Percentiles rank a stretch among this genome's conserved stretches.
Evolutionary conservation across 163 green algal genomes (phyloP).

Genomic region (Chlamydomonas reinhardtii): DNA sequence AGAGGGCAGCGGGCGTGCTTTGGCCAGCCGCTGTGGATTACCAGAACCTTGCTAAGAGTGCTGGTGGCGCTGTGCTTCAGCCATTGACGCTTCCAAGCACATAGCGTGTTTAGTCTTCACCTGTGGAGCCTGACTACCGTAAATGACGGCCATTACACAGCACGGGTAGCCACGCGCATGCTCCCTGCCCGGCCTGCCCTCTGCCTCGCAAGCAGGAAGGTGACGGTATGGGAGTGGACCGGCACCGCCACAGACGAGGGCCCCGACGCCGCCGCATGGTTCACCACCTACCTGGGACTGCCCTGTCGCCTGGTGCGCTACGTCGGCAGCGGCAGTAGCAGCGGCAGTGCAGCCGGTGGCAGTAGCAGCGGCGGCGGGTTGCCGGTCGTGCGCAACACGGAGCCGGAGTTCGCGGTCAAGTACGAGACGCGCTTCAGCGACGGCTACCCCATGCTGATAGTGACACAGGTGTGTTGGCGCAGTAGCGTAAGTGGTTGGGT

Average conservation of each 20-base stretch:
- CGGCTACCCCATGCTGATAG: conserved; percentile 78
- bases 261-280: conserved; percentile 61
- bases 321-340: conserved; percentile 25
- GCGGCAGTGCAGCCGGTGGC: background rate
- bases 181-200: no score
- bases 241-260: conserved; percentile 63
- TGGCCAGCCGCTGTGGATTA: no score
- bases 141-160: no score
- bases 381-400: conserved; percentile 42
- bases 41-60: no score
- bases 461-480: conserved; percentile 58
- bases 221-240: conserved; percentile 67
- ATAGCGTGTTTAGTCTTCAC: no score
- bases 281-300: conserved; percentile 53
- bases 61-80: no score
- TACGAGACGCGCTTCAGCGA: conserved; percentile 78
- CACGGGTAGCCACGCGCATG: no score
- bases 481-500: no score
- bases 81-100: no score
- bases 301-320: conserved; percentile 59
- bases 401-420: conserved; percentile 60
- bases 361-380: background rate
- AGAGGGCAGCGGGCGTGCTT: background rate
- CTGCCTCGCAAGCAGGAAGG: conserved; percentile 43
- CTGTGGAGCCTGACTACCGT: no score